Evolutionary conservation across 768 basidiomycete genomes (phyloP).

Genomic region (Trametes coccinea): DNA sequence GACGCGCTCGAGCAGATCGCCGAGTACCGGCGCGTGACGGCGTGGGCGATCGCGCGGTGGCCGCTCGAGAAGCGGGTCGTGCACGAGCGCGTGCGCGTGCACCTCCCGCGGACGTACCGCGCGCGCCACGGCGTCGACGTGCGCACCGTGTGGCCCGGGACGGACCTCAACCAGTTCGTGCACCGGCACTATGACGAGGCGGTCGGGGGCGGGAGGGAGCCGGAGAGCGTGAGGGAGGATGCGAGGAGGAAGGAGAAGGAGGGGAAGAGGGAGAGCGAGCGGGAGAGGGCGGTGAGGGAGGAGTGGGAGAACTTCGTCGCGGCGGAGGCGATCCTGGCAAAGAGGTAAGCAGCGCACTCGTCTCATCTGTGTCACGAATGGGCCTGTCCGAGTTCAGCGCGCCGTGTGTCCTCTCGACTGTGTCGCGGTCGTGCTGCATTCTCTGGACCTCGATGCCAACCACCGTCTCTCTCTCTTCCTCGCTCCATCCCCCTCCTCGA

Average conservation of each 20-base stretch:
- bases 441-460: not conserved
- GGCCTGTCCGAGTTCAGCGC: conserved; percentile 4
- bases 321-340: conserved; percentile 8
- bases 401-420: not conserved
- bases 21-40: conserved; percentile 35
- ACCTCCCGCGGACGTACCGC: conserved; percentile 43
- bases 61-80: conserved; percentile 39
- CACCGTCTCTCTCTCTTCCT: not conserved
- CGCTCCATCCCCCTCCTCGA: not conserved
- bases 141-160: conserved; percentile 32
- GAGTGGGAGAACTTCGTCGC: conserved; percentile 17
- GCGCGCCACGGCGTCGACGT: conserved; percentile 39
- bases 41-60: conserved; percentile 44
- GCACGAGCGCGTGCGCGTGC: conserved; percentile 34
- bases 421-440: not conserved
- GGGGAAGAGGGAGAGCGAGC: conserved; percentile 22
- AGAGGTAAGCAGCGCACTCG: conserved; percentile 8
- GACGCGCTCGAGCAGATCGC: conserved; percentile 33
- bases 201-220: conserved; percentile 6
- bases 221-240: too few relatives aligned
- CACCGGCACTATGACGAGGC: conserved; percentile 31
- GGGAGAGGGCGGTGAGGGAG: conserved; percentile 10
- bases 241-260: conserved; percentile 21
- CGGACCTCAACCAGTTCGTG: conserved; percentile 43
- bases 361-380: not conserved